phyloP scores from a whole-genome alignment of 208 protist species.

The Perkinsela sp. region DNA sequence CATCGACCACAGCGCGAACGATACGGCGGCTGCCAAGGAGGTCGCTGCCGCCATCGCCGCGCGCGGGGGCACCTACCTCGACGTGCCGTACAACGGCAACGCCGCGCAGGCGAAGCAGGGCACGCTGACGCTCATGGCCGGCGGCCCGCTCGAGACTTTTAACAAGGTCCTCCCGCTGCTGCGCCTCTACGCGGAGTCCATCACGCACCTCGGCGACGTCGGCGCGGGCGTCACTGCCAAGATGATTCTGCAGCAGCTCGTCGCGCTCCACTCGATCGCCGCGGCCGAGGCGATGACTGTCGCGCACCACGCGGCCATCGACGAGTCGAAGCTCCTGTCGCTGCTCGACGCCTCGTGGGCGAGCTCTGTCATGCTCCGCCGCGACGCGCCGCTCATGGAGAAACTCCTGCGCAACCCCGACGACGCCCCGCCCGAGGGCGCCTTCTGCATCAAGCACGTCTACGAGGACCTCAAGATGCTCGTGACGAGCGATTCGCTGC shows the following conservation, averaged over 20 bases:
- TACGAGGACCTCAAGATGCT: constrained; percentile 29
- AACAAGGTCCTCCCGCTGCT: constrained; percentile 36
- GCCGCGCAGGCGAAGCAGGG: constrained; percentile 37
- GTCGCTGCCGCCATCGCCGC: constrained; percentile 19
- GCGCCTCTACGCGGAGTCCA: constrained; percentile 41
- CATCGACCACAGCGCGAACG: constrained; percentile 56
- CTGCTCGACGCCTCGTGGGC: constrained; percentile 52
- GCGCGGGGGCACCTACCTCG: constrained; percentile 38
- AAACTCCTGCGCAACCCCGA: constrained; percentile 38
- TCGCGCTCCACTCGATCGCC: constrained; percentile 45
- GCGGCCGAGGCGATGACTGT: constrained; percentile 52
- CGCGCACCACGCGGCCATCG: constrained; percentile 30
- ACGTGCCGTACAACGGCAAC: constrained; percentile 49
- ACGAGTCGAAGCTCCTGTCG: constrained; percentile 28
- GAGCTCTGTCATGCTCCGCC: constrained; percentile 45
- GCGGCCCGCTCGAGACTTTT: constrained; percentile 25
- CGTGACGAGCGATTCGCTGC: constrained; percentile 6
- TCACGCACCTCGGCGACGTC: constrained; percentile 39
- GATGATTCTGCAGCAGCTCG: constrained; percentile 35
- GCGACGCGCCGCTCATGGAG: constrained; percentile 43
- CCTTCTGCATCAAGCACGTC: constrained; percentile 18
- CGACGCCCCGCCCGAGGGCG: constrained; percentile 18
- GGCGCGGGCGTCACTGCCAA: constrained; percentile 37
- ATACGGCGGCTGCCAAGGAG: constrained; percentile 27
- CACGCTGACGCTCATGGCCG: constrained; percentile 49